phyloP scores from a whole-genome alignment of 345 rosid genomes.

The Gynandropsis gynandra region DNA sequence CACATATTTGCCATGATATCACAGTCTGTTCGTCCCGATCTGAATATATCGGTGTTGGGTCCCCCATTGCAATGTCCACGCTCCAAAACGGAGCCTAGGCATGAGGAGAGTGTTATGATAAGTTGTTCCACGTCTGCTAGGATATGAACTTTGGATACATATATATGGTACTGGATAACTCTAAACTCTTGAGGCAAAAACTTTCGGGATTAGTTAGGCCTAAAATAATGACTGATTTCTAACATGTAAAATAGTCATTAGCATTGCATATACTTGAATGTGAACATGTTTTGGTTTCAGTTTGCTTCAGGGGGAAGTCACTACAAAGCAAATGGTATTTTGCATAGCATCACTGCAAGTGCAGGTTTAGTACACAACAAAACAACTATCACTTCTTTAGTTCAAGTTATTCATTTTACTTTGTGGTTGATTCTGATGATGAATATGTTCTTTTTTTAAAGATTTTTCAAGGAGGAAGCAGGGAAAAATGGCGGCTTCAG shows the following conservation, averaged over 20 bases:
- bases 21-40: no score
- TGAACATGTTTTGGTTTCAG: slow-evolving; percentile 33
- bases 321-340: slow-evolving; percentile 30
- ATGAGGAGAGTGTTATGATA: no score
- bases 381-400: neutral
- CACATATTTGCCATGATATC: no score
- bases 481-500: slow-evolving; percentile 36
- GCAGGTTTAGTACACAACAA: slow-evolving; percentile 37
- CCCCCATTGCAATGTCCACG: no score
- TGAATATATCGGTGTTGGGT: no score
- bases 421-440: slow-evolving; percentile 7
- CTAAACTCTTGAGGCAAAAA: no score
- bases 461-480: slow-evolving; percentile 69
- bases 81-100: no score
- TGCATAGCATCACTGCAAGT: slow-evolving; percentile 41
- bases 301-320: slow-evolving; percentile 35
- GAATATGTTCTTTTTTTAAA: slow-evolving; percentile 20
- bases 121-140: no score
- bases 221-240: no score
- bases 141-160: no score
- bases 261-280: neutral
- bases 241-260: neutral
- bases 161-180: no score
- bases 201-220: no score
- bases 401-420: slow-evolving; percentile 9